Percentiles rank a stretch among this genome's conserved stretches.
phyloP scores from a whole-genome alignment of 106 monocot species.

The Vanilla planifolia region DNA sequence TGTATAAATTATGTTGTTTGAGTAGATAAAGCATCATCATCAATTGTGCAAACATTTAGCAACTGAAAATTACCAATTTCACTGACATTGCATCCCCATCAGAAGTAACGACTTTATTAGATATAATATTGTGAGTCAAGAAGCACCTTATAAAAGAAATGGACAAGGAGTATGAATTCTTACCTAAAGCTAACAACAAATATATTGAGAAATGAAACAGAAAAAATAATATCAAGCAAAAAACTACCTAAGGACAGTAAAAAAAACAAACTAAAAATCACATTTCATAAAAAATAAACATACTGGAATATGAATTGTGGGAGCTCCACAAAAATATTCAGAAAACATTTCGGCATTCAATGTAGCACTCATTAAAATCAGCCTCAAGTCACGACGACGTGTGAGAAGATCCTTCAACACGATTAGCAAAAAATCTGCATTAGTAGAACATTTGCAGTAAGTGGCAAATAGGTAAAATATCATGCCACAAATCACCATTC shows the following conservation, averaged over 20 bases:
- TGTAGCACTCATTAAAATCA: conserved; percentile 99
- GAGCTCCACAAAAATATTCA: conserved; percentile 88
- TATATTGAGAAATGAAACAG: no score
- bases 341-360: conserved; percentile 99
- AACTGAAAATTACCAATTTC: no score
- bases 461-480: background rate
- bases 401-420: conserved; percentile 92
- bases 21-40: no score
- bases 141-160: no score
- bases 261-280: background rate
- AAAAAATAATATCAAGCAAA: background rate
- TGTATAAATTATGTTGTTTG: no score
- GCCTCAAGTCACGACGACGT: conserved; percentile 81
- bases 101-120: no score
- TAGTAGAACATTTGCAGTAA: conserved; percentile 10
- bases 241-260: background rate
- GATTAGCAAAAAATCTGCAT: conserved; percentile 90
- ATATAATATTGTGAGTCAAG: no score
- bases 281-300: conserved; percentile 15
- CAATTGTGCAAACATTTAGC: no score
- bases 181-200: no score
- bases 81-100: no score
- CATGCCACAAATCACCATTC: background rate
- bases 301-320: conserved; percentile 94
- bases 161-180: no score